These are phyloP conservation scores for Rhodotorula graminis DNA, from an alignment of 768 basidiomycete genomes.

Conservation along the genomic window DNA sequence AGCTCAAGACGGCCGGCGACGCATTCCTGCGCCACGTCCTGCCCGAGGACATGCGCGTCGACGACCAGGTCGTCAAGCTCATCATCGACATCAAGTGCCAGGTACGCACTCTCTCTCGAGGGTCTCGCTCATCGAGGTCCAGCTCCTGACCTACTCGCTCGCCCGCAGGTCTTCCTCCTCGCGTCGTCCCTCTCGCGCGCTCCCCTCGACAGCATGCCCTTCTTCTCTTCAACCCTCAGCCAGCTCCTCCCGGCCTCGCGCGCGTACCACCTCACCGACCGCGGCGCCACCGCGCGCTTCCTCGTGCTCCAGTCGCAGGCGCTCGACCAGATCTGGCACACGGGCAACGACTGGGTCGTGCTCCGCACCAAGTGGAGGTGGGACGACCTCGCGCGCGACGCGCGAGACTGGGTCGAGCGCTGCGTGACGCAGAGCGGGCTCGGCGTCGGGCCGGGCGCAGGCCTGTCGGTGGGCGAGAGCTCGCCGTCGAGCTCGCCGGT, in stretches of 20 bases:
- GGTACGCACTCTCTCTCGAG: background rate
- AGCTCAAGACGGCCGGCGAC: background rate
- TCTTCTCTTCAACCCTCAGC: background rate
- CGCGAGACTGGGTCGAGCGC: slow-evolving; percentile 7
- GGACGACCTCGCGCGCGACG: background rate
- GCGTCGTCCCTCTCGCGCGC: background rate
- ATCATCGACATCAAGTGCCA: slow-evolving; percentile 19
- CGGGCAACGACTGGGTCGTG: background rate
- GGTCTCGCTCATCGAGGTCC: too few species aligned
- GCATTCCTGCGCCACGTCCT: slow-evolving; percentile 4
- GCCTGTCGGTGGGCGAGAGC: too few species aligned
- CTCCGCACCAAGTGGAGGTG: slow-evolving; percentile 12
- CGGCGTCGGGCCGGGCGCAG: background rate
- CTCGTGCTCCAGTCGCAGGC: background rate
- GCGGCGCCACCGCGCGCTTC: background rate
- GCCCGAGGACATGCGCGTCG: background rate
- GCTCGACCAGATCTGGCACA: background rate
- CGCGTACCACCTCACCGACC: background rate
- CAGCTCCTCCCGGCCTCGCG: background rate
- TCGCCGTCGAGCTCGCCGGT: background rate
- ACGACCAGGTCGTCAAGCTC: background rate
- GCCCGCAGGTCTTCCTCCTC: slow-evolving; percentile 4
- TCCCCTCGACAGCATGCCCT: background rate
- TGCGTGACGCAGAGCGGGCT: background rate
- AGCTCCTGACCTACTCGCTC: too few species aligned